Base-by-base conservation (phyloP, 164 flowering plant genomes). In the Taxillus chinensis region DNA sequence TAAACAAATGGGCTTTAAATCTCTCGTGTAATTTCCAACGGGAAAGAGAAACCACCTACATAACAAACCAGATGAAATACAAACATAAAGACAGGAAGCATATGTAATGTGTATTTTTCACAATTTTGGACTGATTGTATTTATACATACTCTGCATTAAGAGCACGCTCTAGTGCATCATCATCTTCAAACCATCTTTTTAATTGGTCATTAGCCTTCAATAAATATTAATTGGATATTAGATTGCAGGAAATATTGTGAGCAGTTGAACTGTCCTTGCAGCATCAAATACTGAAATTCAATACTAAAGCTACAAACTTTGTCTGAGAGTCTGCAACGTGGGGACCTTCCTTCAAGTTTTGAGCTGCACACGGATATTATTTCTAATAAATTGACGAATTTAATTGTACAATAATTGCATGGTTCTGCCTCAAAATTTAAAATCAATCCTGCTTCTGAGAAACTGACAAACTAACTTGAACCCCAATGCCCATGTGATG, bases 41-140 rank as follows among this genome's bases (percentile, higher is more conserved):
- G 99, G 99, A 48, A 86, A 71, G 37, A 93, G 84, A 69, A 78
- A 78, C 97, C 99, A 93, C 75, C 99, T 93, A 65, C 53, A 75
- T 65, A 62, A 64, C 46, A 53, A 67, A 57, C 38, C 59, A 45
- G 51, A 56, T n/a, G 43, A 3, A 27, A 38, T 54, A 46, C 55
- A 38, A 71, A 11, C 38, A 45, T 3, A 14, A 8, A 8, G 13
- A 64, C 7, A 10, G 38, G 11, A 57, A 5, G 42, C 27, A 27
- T 27, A 27, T 27, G 27, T 27, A 27, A 17, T 46, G 6, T 37
- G 5, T 54, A 56, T 27, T 17, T 39, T 8, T 38, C 45, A 2
- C 60, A 15, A 67, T 55, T 53, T 54, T 41, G 62, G 57, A 59
- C 38, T 62, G n/a, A 60, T 65, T 52, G 61, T 27, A 27, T 27